A percentile compares a stretch with the other conserved stretches of the same genome.
These are phyloP conservation scores for Dianthus caryophyllus DNA, from an alignment of 148 eudicot genomes.

Conservation along the genomic window DNA sequence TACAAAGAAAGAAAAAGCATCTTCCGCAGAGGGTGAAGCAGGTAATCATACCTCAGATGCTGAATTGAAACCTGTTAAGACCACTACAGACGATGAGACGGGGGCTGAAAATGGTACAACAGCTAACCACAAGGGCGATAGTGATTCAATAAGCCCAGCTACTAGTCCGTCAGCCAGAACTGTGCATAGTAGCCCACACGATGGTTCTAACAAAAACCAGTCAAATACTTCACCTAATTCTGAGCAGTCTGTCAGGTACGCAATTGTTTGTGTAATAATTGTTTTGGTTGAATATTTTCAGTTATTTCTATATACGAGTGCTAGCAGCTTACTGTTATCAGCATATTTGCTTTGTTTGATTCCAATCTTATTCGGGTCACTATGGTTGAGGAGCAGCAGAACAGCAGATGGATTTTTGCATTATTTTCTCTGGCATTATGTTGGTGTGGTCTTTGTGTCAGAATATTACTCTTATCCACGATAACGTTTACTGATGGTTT, in stretches of 20 bases:
- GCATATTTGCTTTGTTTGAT: too few species aligned
- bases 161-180: conserved; percentile 55
- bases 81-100: conserved; percentile 21
- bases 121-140: conserved; percentile 39
- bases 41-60: conserved; percentile 37
- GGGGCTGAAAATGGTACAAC: conserved; percentile 36
- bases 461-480: background rate
- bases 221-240: too few species aligned
- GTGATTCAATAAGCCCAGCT: conserved; percentile 45
- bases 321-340: background rate
- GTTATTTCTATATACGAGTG: background rate
- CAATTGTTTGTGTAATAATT: background rate
- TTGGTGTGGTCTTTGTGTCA: background rate
- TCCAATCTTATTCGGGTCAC: too few species aligned
- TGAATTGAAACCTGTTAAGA: conserved; percentile 39
- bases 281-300: background rate
- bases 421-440: background rate
- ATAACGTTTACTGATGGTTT: background rate
- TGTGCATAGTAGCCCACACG: conserved; percentile 42
- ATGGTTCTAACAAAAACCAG: conserved; percentile 37
- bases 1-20: conserved; percentile 35
- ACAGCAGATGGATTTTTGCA: too few species aligned
- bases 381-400: too few species aligned
- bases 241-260: conserved; percentile 58
- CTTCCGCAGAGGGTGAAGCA: conserved; percentile 32